Percentiles rank a stretch among this genome's conserved stretches.
Conservation (phyloP, 306 rosid genomes). For the Glycine tomentella region DNA sequence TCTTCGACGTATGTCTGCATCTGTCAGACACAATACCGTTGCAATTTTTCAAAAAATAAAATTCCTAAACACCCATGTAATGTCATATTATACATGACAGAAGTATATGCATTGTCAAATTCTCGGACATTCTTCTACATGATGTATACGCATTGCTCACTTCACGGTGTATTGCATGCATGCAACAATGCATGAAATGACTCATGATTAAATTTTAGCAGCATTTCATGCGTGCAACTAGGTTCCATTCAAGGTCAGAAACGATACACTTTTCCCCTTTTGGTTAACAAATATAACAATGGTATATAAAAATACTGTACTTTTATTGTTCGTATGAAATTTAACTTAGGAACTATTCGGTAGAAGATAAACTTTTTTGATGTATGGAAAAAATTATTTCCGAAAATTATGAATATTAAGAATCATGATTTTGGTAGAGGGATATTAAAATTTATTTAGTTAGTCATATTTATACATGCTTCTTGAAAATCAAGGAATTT, state of each 20-base stretch:
- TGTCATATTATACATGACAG: background rate
- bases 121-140: slow-evolving; percentile 1
- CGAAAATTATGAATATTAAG: too few relatives aligned
- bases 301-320: too few relatives aligned
- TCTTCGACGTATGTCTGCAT: slow-evolving; percentile 32
- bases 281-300: background rate
- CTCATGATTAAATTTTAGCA: slow-evolving; percentile 24
- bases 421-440: too few relatives aligned
- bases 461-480: too few relatives aligned
- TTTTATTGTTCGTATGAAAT: too few relatives aligned
- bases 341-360: too few relatives aligned
- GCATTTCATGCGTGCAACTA: background rate
- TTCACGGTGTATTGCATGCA: slow-evolving; percentile 17
- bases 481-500: too few relatives aligned
- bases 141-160: background rate
- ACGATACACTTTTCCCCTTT: background rate
- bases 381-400: too few relatives aligned
- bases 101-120: slow-evolving; percentile 30
- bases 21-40: background rate
- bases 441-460: too few relatives aligned
- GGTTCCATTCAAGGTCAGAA: background rate
- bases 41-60: background rate
- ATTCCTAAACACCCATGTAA: slow-evolving; percentile 4
- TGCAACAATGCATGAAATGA: background rate
- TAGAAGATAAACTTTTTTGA: too few relatives aligned